Conservation (phyloP, 2,329 filamentous ascomycete species). For the Paraphoma chrysanthemicola region DNA sequence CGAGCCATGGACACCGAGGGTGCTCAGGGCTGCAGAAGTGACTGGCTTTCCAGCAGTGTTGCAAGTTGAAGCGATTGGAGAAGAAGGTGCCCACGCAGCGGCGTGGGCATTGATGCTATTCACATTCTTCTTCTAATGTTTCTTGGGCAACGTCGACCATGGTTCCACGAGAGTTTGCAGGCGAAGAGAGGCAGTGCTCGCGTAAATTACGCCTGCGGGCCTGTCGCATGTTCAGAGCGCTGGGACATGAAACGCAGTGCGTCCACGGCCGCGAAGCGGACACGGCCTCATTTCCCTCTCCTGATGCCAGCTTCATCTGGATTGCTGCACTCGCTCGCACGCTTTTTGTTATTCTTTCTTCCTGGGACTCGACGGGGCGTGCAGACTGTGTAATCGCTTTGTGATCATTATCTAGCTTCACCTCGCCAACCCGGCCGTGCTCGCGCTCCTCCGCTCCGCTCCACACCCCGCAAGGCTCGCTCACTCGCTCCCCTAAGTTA, state of each 20-base stretch:
- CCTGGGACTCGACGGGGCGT: not conserved
- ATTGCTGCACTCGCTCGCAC: not conserved
- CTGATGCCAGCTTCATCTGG: constrained; percentile 2
- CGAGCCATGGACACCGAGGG: not conserved
- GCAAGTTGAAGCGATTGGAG: too few species aligned
- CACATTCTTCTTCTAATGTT: too few species aligned
- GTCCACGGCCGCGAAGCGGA: constrained; percentile 8
- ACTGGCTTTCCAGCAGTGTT: too few species aligned
- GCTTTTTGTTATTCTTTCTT: not conserved
- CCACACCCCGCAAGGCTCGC: constrained; percentile 35
- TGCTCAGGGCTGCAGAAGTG: too few species aligned
- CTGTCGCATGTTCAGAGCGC: constrained; percentile 17
- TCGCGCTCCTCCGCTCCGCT: constrained; percentile 23
- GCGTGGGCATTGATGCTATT: too few species aligned
- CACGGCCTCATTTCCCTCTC: constrained; percentile 24
- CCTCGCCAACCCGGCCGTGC: not conserved
- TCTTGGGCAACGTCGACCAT: not conserved
- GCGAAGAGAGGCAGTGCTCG: constrained; percentile 20
- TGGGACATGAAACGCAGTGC: constrained; percentile 26
- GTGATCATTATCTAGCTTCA: constrained; percentile 5
- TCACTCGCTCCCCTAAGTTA: not conserved
- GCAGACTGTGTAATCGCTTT: not conserved
- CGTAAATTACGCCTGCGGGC: constrained; percentile 28
- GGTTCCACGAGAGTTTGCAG: constrained; percentile 2
- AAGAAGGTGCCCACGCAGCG: too few species aligned